Percentiles rank a stretch among this genome's conserved stretches.
phyloP scores from a whole-genome alignment of 139 green algal species.

The Coccomyxa sp. region DNA sequence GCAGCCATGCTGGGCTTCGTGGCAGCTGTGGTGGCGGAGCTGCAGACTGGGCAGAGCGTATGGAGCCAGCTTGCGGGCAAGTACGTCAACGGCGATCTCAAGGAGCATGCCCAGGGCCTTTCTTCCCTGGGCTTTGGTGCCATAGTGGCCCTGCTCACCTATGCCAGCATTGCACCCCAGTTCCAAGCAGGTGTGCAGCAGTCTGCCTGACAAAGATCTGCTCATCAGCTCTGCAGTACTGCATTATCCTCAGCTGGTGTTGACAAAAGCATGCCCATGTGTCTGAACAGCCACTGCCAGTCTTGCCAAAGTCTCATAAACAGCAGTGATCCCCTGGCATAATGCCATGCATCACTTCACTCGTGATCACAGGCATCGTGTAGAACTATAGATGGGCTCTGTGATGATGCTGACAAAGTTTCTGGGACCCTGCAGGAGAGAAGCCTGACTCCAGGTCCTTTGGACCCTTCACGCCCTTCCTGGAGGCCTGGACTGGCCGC shows the following conservation, averaged over 20 bases:
- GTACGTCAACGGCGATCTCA: not conserved
- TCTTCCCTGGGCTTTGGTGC: not conserved
- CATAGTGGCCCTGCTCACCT: not conserved
- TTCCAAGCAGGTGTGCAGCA: not conserved
- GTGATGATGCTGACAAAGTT: too few species aligned
- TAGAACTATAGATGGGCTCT: too few species aligned
- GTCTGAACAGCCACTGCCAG: too few species aligned
- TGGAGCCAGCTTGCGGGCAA: constrained; percentile 1
- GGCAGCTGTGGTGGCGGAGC: constrained; percentile 37
- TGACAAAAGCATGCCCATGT: too few species aligned
- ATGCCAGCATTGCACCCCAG: not conserved
- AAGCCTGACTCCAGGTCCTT: not conserved
- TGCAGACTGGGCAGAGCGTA: constrained; percentile 31
- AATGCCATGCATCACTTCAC: too few species aligned
- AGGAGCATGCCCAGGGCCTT: not conserved
- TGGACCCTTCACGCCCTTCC: not conserved
- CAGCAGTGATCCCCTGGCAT: too few species aligned
- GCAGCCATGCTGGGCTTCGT: constrained; percentile 45
- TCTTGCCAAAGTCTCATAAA: too few species aligned
- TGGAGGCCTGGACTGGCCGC: not conserved
- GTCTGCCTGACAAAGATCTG: too few species aligned
- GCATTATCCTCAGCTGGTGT: too few species aligned
- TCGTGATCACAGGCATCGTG: too few species aligned
- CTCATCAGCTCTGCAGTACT: too few species aligned
- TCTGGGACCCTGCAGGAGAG: not conserved